phyloP scores from a whole-genome alignment of 192 early-diverging fungal genomes.

The Allomyces arbusculus region DNA sequence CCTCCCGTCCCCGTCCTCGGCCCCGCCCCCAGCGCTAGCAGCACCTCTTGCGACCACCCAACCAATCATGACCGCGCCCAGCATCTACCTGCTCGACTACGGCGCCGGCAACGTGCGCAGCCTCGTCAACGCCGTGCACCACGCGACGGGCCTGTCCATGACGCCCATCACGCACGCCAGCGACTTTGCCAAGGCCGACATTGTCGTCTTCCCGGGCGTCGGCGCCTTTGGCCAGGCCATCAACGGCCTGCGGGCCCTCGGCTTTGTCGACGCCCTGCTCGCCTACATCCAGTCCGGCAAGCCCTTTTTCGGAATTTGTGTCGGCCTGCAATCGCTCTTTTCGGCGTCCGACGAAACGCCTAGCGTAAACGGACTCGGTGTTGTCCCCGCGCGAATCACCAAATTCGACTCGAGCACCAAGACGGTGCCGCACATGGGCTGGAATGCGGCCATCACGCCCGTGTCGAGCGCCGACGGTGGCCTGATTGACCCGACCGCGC shows the following conservation, averaged over 20 bases:
- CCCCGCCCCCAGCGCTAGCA: no score
- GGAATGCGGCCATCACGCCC: slow-evolving; percentile 49
- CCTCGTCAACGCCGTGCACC: slow-evolving; percentile 78
- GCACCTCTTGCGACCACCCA: no score
- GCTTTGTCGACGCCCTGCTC: slow-evolving; percentile 60
- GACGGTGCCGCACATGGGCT: slow-evolving; percentile 95
- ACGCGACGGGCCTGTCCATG: slow-evolving; percentile 64
- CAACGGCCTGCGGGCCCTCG: slow-evolving; percentile 44
- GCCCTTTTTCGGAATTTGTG: slow-evolving; percentile 97
- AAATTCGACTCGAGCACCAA: slow-evolving; percentile 50
- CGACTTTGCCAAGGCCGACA: slow-evolving; percentile 81
- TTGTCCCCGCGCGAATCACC: slow-evolving; percentile 50
- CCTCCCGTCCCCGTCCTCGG: no score
- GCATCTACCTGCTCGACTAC: slow-evolving; percentile 83
- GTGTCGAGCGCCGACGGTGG: slow-evolving; percentile 5
- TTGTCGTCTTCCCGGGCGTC: slow-evolving; percentile 95
- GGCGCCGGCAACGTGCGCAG: slow-evolving; percentile 99
- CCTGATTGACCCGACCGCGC: slow-evolving; percentile 21
- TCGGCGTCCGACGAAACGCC: slow-evolving; percentile 77
- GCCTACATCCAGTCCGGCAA: slow-evolving; percentile 63
- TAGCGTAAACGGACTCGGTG: slow-evolving; percentile 52
- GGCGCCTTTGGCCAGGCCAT: slow-evolving; percentile 91
- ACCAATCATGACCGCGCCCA: neutral
- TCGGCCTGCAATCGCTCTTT: slow-evolving; percentile 91
- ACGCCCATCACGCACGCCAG: slow-evolving; percentile 43